phyloP scores from a whole-genome alignment of 1,139 yeast genomes.

The Yamadazyma buinensis region DNA sequence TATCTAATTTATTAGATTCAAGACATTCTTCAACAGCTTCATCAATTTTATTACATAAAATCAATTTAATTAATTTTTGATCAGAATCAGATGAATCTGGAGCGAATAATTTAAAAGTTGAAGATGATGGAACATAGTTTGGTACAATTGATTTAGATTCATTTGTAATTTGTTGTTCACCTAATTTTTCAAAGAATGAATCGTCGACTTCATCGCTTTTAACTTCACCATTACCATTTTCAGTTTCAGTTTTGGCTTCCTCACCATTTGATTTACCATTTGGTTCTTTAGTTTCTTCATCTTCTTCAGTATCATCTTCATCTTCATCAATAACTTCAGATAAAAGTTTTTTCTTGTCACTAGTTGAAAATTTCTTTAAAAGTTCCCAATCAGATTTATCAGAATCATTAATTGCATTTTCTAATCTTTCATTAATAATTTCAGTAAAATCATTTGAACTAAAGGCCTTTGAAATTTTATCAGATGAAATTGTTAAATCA shows the following conservation, averaged over 20 bases:
- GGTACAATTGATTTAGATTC: slow-evolving; percentile 10
- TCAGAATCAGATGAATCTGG: slow-evolving; percentile 23
- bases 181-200: slow-evolving; percentile 46
- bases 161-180: slow-evolving; percentile 16
- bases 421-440: slow-evolving; percentile 51
- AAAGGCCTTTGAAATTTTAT: slow-evolving; percentile 56
- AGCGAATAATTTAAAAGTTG: slow-evolving; percentile 37
- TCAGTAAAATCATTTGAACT: slow-evolving; percentile 49
- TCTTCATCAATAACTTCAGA: slow-evolving; percentile 17
- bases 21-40: slow-evolving; percentile 70
- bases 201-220: slow-evolving; percentile 15
- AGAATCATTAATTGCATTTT: slow-evolving; percentile 32
- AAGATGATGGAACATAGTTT: slow-evolving; percentile 35
- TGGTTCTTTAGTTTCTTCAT: slow-evolving; percentile 4
- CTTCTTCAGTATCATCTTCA: not conserved
- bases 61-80: slow-evolving; percentile 48
- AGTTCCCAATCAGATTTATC: slow-evolving; percentile 77
- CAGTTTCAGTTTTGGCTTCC: slow-evolving; percentile 17
- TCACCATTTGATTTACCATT: slow-evolving; percentile 13
- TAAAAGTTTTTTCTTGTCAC: slow-evolving; percentile 44
- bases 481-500: slow-evolving; percentile 37
- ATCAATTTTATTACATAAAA: slow-evolving; percentile 61
- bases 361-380: slow-evolving; percentile 51
- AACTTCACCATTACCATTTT: slow-evolving; percentile 17
- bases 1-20: slow-evolving; percentile 59